Conservation (phyloP, 2,329 filamentous ascomycete genomes). For the Chaetomiaceae sp. region DNA sequence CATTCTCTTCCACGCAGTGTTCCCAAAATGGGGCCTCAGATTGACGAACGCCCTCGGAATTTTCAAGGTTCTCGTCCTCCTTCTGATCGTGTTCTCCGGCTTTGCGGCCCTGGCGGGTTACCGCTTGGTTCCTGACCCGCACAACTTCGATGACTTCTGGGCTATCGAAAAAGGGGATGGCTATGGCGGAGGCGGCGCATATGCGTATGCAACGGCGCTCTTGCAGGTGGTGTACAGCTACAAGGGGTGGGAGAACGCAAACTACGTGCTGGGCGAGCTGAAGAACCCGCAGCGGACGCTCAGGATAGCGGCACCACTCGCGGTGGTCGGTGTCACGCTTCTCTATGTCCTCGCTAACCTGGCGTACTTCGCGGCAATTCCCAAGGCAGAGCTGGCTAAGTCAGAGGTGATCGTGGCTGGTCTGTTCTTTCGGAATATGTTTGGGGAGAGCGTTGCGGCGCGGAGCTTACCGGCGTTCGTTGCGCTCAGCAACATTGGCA, state of each 20-base stretch:
- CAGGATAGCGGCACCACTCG: slow-evolving; percentile 52
- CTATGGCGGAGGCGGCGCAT: slow-evolving; percentile 43
- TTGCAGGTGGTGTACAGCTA: slow-evolving; percentile 56
- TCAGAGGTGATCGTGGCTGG: slow-evolving; percentile 57
- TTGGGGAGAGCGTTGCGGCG: slow-evolving; percentile 44
- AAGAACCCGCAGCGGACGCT: slow-evolving; percentile 30
- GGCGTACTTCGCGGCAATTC: slow-evolving; percentile 58
- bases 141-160: slow-evolving; percentile 54
- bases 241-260: slow-evolving; percentile 59
- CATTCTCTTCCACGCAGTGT: slow-evolving; percentile 44
- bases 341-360: slow-evolving; percentile 60
- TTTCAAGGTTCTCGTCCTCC: slow-evolving; percentile 54
- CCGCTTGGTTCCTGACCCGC: slow-evolving; percentile 41
- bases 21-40: slow-evolving; percentile 53
- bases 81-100: slow-evolving; percentile 57
- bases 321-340: slow-evolving; percentile 51
- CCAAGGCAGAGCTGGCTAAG: slow-evolving; percentile 50
- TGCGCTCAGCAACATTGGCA: slow-evolving; percentile 55
- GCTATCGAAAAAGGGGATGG: slow-evolving; percentile 36
- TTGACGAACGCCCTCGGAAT: slow-evolving; percentile 53
- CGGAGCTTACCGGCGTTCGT: slow-evolving; percentile 42
- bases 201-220: slow-evolving; percentile 51
- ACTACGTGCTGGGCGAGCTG: slow-evolving; percentile 52
- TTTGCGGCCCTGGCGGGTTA: slow-evolving; percentile 50
- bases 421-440: slow-evolving; percentile 56